Evolutionary conservation across 306 rosid species (phyloP), one percentile per base, ranked within the genome.

Genomic region (Vigna reflexopilosa): DNA sequence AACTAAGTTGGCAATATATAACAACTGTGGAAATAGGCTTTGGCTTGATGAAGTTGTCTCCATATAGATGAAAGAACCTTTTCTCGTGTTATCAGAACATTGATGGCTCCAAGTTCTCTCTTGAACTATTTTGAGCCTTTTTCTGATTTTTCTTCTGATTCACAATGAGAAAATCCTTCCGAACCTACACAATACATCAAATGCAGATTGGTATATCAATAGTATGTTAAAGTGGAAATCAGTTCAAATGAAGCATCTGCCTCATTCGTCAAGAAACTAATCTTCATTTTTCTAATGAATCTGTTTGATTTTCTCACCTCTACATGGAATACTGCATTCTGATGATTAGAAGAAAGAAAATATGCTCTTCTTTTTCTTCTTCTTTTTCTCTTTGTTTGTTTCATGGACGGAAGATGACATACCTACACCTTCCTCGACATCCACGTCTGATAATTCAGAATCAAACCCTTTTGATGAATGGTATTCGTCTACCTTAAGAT

Each of bases 221-320:
- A 30, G 5, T 4, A 30, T 30, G 34, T 0, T 30, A 30, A 30
- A 30, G 34, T 30, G 34, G 4, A 30, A 30, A 30, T 30, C 32
- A 9, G 44, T 26, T 76, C 70, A 40, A 70, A 28, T 40, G 58
- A 81, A 54, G 24, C 72, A 45, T 67, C 3, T 63, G 22, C 68
- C 45, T 15, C n/a, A 12, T 74, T 51, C 56, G 65, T 16, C 12
- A 51, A 81, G 77, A 44, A 52, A 73, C 49, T 63, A 19, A 30
- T 77, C 20, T 64, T 17, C 14, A 36, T n/a, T 34, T 36, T 36
- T 64, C 47, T 63, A 36, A 54, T 54, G 58, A 24, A 54, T 6
- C 2, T 56, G 62, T 55, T 64, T 55, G 45, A 50, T 64, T 72
- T 65, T 74, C 88, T 87, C 73, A 88, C 93, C 94, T 85, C 84